Evolutionary conservation across 257 asterid genomes (phyloP).

Genomic region (Salvia rosmarinus): DNA sequence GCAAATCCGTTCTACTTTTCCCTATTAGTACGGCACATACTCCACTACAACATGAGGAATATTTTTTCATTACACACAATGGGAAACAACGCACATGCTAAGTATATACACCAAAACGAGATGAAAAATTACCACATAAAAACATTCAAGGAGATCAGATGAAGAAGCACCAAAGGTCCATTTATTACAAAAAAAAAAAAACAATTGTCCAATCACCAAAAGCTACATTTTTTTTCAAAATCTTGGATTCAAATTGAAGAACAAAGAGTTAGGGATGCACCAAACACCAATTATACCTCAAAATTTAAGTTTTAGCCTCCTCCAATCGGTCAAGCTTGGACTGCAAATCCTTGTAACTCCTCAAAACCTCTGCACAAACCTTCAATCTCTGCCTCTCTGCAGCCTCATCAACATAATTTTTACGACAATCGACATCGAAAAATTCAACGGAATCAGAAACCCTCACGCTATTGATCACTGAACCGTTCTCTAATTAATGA

Average conservation of each 20-base stretch:
- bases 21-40: too few relatives aligned
- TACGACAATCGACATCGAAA: conserved; percentile 8
- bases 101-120: background rate
- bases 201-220: background rate
- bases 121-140: background rate
- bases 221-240: background rate
- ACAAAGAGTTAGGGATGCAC: background rate
- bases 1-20: too few relatives aligned
- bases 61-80: too few relatives aligned
- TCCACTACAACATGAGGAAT: too few relatives aligned
- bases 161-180: background rate
- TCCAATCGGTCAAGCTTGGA: conserved; percentile 42
- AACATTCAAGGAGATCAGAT: background rate
- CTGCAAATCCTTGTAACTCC: conserved; percentile 49
- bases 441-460: conserved; percentile 29
- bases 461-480: conserved; percentile 26
- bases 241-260: background rate
- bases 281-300: conserved; percentile 50
- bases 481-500: conserved; percentile 33
- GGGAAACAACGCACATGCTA: too few relatives aligned
- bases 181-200: background rate
- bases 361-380: conserved; percentile 48
- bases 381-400: conserved; percentile 45
- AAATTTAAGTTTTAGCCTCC: conserved; percentile 51
- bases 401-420: conserved; percentile 39